Conservation (phyloP, 1,284 basidiomycete species). For the Albatrellus sp. region DNA sequence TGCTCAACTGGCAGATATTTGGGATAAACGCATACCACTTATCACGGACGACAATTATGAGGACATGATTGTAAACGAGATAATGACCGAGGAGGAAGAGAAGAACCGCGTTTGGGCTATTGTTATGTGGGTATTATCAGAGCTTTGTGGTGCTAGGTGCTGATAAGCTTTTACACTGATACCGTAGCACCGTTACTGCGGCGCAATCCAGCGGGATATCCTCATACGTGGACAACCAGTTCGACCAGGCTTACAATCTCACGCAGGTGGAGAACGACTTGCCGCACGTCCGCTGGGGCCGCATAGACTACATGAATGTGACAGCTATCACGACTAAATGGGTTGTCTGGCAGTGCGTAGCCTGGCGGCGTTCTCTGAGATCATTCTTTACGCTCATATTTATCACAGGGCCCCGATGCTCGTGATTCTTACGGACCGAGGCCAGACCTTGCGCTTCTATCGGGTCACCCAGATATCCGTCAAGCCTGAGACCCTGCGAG, state of each 20-base stretch:
- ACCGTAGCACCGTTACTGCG: conserved; percentile 54
- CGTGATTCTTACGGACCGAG: conserved; percentile 53
- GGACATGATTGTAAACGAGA: conserved; percentile 56
- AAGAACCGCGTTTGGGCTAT: conserved; percentile 58
- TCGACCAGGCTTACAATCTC: conserved; percentile 58
- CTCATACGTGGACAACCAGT: conserved; percentile 52
- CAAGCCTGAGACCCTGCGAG: conserved; percentile 40
- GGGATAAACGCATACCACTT: conserved; percentile 61
- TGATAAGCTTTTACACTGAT: background rate
- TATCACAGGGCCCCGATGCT: conserved; percentile 51
- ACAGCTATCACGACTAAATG: conserved; percentile 71
- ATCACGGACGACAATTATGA: conserved; percentile 67
- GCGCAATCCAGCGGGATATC: conserved; percentile 51
- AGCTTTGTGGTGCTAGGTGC: background rate
- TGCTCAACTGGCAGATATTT: conserved; percentile 23
- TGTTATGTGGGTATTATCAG: conserved; percentile 40
- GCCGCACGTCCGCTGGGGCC: conserved; percentile 60
- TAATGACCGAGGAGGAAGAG: conserved; percentile 47
- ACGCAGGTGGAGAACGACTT: conserved; percentile 49
- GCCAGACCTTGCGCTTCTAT: conserved; percentile 64
- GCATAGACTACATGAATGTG: conserved; percentile 73
- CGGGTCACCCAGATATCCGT: conserved; percentile 47
- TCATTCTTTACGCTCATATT: background rate
- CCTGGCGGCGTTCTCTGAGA: conserved; percentile 1
- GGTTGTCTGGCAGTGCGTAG: conserved; percentile 61